Percentiles rank a stretch among this genome's conserved stretches.
phyloP scores from a whole-genome alignment of 495 filamentous ascomycete species.

The Opeltia flavorubescens region DNA sequence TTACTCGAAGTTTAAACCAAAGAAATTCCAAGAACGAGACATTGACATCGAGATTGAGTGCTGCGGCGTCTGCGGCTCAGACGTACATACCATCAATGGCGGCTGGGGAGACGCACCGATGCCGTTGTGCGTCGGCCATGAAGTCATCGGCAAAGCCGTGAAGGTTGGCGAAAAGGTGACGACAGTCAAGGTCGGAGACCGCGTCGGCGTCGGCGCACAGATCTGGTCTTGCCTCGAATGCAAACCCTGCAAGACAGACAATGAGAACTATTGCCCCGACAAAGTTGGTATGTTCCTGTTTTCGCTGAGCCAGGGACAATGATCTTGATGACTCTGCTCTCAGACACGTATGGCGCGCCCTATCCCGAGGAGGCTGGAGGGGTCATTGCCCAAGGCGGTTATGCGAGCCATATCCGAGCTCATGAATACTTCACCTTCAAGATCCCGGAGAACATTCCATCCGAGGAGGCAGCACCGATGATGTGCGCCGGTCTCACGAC shows the following conservation, averaged over 20 bases:
- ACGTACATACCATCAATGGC: slow-evolving; percentile 64
- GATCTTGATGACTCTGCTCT: too few relatives aligned
- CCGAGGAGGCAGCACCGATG: slow-evolving; percentile 65
- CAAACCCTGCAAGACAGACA: slow-evolving; percentile 51
- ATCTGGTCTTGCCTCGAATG: slow-evolving; percentile 58
- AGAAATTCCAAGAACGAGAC: slow-evolving; percentile 61
- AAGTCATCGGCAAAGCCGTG: slow-evolving; percentile 58
- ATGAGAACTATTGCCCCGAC: slow-evolving; percentile 70
- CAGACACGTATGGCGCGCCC: slow-evolving; percentile 50
- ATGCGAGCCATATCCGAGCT: slow-evolving; percentile 54
- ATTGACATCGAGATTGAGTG: slow-evolving; percentile 58
- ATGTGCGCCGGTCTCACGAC: slow-evolving; percentile 77
- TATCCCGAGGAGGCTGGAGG: slow-evolving; percentile 42
- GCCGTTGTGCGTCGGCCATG: slow-evolving; percentile 62
- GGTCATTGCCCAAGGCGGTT: slow-evolving; percentile 50
- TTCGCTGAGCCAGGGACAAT: not conserved
- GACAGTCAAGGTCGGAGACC: slow-evolving; percentile 54
- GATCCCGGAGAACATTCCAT: slow-evolving; percentile 61
- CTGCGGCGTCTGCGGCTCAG: slow-evolving; percentile 69
- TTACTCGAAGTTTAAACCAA: slow-evolving; percentile 52
- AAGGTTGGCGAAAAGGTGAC: slow-evolving; percentile 55
- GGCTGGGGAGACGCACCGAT: slow-evolving; percentile 61
- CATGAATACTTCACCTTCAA: slow-evolving; percentile 60
- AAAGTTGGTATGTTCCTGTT: slow-evolving; percentile 27
- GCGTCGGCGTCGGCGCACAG: slow-evolving; percentile 71